Percentiles rank a stretch among this genome's conserved stretches.
Evolutionary conservation across 1,284 basidiomycete species (phyloP).

Genomic region (Exobasidium cylindrosporum): DNA sequence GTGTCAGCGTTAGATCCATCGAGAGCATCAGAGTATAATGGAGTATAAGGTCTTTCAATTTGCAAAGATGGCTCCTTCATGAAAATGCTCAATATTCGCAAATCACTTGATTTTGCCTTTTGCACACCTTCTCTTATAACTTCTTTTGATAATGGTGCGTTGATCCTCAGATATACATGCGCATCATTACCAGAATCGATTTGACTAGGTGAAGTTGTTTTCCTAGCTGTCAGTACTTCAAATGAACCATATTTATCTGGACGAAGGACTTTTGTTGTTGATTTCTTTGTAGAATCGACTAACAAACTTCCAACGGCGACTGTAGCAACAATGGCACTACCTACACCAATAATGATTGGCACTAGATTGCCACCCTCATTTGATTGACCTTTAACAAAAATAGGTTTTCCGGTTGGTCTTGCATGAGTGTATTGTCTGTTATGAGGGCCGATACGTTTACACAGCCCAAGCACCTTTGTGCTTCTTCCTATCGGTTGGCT

Average conservation of each 20-base stretch:
- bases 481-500: no score
- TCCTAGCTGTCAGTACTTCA: neutral
- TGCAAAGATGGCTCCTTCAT: constrained; percentile 29
- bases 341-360: neutral
- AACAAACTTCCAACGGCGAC: neutral
- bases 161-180: constrained; percentile 3
- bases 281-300: neutral
- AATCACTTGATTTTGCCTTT: neutral
- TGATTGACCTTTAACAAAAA: constrained; percentile 3
- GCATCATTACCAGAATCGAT: neutral
- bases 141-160: constrained; percentile 11
- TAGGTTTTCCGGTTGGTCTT: neutral
- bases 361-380: neutral
- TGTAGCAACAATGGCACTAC: neutral
- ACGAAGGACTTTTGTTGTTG: neutral
- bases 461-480: no score
- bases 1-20: constrained; percentile 16
- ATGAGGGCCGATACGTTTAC: no score
- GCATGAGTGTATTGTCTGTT: neutral
- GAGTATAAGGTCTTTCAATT: constrained; percentile 42
- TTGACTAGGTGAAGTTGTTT: neutral
- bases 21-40: constrained; percentile 28
- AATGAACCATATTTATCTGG: constrained; percentile 5
- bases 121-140: constrained; percentile 24
- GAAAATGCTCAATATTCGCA: constrained; percentile 11